Evolutionary conservation across 1,284 basidiomycete genomes (phyloP), one percentile per base, ranked within the genome.

Genomic region (Flammula alnicola): DNA sequence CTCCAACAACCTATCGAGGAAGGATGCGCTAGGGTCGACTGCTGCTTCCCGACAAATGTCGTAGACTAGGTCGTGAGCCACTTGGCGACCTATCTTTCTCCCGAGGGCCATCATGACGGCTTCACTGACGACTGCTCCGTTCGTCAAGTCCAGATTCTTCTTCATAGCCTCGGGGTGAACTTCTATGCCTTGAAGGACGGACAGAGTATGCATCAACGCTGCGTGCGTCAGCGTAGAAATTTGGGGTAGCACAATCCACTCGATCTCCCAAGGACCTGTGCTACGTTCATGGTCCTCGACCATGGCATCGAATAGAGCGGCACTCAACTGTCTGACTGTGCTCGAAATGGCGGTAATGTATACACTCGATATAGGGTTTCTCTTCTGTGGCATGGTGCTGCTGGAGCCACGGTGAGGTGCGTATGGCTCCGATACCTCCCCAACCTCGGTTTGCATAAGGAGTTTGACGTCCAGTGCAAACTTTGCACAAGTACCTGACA

Each of bases 61-160:
- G 32, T 76, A 76, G 31, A 77, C 67, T 29, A 72, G 51, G 53
- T 77, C 73, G 45, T 74, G 73, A 10, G 71, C 72, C 23, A 64
- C 62, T 46, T 76, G 75, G 29, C 74, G 62, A 16, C 75, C 75
- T 38, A 75, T 58, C 40, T 51, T 62, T 50, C 61, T 66, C 11
- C 72, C 75, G 14, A 77, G 62, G 1, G 60, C 64, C 74, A 75
- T 75, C 75, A 76, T 77, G 39, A 75, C 73, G 2, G 72, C 74
- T 54, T 76, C 75, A 23, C 73, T 74, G 20, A 68, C 66, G 39
- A 77, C 68, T 3, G 63, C 61, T 0, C 74, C 73, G 29, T 67
- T 65, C 16, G 74, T 74, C 7, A 70, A 31, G 2, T 54, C 50
- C 51, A 77, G 39, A 47, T 77, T 77, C 51, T 44, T 68, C 47